Base-by-base conservation (phyloP, 805 yeast species). In the Phaffomyces thermotolerans region DNA sequence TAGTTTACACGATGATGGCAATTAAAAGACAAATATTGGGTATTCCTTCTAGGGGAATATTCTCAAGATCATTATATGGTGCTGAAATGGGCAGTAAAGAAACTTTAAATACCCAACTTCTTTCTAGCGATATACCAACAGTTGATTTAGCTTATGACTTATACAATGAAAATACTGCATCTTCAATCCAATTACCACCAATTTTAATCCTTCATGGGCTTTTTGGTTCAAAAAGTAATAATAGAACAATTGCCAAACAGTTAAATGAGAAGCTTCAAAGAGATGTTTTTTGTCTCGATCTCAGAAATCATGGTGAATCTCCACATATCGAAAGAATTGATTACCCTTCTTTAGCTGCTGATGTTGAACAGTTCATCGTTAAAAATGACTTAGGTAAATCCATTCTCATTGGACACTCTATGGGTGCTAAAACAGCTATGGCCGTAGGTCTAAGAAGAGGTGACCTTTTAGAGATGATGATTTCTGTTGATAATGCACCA, bases 401-500 rank as follows among this genome's bases (percentile, higher is more conserved):
- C 0, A 75, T 84, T n/a, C 46, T 84, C 17, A 65, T 84, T 15
- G 95, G 95, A 0, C 93, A 84, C 59, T 83, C 91, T 0, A 83
- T 86, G 93, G 99, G 99, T 7, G 99, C 95, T 5, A 90, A 91
- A 57, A 75, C 91, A 0, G 96, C 83, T 6, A 90, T 91, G 97
- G 89, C 93, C 0, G 68, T 84, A 6, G 81, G 87, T 0, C 66
- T 93, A 45, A 68, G 88, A 40, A 68, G 75, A 20, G 91, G 90
- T 0, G 73, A 76, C 1, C 52, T 80, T 10, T 79, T 81, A 6
- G 68, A 75, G 13, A 70, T 79, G 65, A 54, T 89, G 38, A 75
- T 90, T 4, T 68, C 88, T 6, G 95, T 93, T 7, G 99, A 91
- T 56, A 91, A 90, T 59, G 87, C 96, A 0, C 98, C 99, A 0